Percentiles rank a stretch among this genome's conserved stretches.
Evolutionary conservation across 2,329 filamentous ascomycete genomes (phyloP).

Genomic region (Aspergillus unguis): DNA sequence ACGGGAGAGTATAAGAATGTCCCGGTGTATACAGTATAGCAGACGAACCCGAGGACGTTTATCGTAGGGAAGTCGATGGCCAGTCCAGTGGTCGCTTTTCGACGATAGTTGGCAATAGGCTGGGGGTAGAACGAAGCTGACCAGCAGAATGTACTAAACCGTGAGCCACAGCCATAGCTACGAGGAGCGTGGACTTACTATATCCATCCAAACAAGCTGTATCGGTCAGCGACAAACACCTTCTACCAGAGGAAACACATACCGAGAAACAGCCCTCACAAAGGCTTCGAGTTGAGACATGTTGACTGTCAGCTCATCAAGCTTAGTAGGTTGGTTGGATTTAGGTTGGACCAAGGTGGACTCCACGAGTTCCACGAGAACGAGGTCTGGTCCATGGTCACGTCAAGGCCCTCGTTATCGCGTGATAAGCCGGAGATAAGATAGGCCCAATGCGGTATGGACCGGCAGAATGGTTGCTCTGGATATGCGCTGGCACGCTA

Average conservation of each 20-base stretch:
- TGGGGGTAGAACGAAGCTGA: conserved; percentile 92
- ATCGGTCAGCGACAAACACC: background rate
- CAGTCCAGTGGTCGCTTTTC: conserved; percentile 75
- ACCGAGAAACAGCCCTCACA: conserved; percentile 43
- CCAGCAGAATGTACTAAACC: conserved; percentile 63
- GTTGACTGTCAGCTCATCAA: background rate
- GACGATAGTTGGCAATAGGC: conserved; percentile 71
- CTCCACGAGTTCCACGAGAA: too few relatives aligned
- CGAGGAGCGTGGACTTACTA: conserved; percentile 49
- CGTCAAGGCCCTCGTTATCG: background rate
- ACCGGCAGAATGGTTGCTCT: conserved; percentile 29
- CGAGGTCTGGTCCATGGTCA: background rate
- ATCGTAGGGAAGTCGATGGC: conserved; percentile 82
- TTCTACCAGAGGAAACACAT: conserved; percentile 13
- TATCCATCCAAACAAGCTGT: conserved; percentile 66
- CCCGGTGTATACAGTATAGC: conserved; percentile 70
- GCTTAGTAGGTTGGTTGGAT: background rate
- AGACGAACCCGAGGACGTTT: conserved; percentile 61
- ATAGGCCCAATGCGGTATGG: conserved; percentile 13
- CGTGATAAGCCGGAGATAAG: conserved; percentile 21
- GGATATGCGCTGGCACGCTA: conserved; percentile 41
- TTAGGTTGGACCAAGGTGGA: background rate
- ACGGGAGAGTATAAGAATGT: conserved; percentile 75
- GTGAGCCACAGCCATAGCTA: background rate
- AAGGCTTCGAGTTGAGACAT: conserved; percentile 38